These are phyloP conservation scores for Ceratobasidium papillatum DNA, from an alignment of 1,284 basidiomycete species.

Conservation along the genomic window DNA sequence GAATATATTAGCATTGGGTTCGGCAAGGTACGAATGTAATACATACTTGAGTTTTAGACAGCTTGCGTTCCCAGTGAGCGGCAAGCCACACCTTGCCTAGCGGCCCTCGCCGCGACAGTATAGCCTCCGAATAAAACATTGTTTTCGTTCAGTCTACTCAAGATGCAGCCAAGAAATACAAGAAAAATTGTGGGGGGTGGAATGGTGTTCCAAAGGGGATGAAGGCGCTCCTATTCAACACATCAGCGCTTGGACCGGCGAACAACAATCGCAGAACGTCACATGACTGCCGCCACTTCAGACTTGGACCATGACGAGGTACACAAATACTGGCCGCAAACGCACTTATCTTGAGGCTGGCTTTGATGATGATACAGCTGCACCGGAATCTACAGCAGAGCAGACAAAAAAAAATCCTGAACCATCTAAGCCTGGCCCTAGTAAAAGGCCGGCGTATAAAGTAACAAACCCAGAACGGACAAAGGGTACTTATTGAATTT, in stretches of 20 bases:
- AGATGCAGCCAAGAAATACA: slow-evolving; percentile 19
- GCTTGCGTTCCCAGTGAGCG: slow-evolving; percentile 97
- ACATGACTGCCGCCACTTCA: background rate
- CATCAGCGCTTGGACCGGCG: slow-evolving; percentile 16
- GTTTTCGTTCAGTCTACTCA: background rate
- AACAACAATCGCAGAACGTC: slow-evolving; percentile 30
- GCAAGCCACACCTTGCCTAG: slow-evolving; percentile 98
- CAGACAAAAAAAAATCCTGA: background rate
- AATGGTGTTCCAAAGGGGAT: slow-evolving; percentile 1
- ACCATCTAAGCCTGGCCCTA: slow-evolving; percentile 47
- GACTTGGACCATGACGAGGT: slow-evolving; percentile 66
- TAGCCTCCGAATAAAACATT: slow-evolving; percentile 89
- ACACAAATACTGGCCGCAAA: slow-evolving; percentile 75
- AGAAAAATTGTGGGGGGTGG: slow-evolving; percentile 20
- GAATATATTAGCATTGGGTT: background rate
- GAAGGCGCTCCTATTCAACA: slow-evolving; percentile 33
- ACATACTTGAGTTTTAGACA: slow-evolving; percentile 83
- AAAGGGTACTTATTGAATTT: slow-evolving; percentile 43
- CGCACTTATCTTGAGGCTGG: slow-evolving; percentile 74
- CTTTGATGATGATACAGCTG: slow-evolving; percentile 52
- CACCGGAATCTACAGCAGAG: background rate
- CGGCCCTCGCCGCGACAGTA: slow-evolving; percentile 91
- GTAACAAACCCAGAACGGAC: slow-evolving; percentile 46
- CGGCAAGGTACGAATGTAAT: background rate
- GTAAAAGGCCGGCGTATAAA: slow-evolving; percentile 48